A percentile compares a stretch with the other conserved stretches of the same genome.
phyloP scores from a whole-genome alignment of 2,329 filamentous ascomycete species.

The Colletotrichum truncatum region DNA sequence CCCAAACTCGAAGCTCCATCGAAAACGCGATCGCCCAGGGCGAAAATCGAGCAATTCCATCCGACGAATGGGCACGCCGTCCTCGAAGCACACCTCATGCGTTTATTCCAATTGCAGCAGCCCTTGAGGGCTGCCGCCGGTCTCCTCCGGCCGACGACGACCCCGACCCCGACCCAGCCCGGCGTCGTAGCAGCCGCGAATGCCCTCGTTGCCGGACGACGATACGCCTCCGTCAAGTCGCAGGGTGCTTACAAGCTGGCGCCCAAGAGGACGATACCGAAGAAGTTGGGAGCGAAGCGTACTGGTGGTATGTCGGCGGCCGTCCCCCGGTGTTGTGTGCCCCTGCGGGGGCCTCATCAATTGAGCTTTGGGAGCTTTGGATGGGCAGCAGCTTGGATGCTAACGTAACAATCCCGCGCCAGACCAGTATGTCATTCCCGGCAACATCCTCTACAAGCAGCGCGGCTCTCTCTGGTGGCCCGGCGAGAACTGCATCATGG shows the following conservation, averaged over 20 bases:
- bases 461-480: slow-evolving; percentile 94
- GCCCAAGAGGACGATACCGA: slow-evolving; percentile 69
- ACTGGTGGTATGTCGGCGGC: slow-evolving; percentile 74
- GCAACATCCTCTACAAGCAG: slow-evolving; percentile 98
- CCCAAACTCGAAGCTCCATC: not conserved
- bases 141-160: slow-evolving; percentile 32
- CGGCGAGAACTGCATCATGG: slow-evolving; percentile 94
- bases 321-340: not conserved
- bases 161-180: slow-evolving; percentile 16
- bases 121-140: slow-evolving; percentile 50
- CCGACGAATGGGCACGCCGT: slow-evolving; percentile 24
- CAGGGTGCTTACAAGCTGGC: slow-evolving; percentile 75
- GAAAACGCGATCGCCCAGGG: slow-evolving; percentile 19
- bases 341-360: not conserved
- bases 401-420: slow-evolving; percentile 22
- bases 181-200: slow-evolving; percentile 40
- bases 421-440: slow-evolving; percentile 94
- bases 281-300: slow-evolving; percentile 95
- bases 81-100: slow-evolving; percentile 45
- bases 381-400: not conserved
- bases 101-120: slow-evolving; percentile 56
- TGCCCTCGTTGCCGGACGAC: slow-evolving; percentile 56
- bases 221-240: slow-evolving; percentile 68
- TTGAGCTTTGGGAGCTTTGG: not conserved
- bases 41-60: not conserved